Evolutionary conservation across 1,284 basidiomycete species (phyloP).

Genomic region (Leccinum fallax): DNA sequence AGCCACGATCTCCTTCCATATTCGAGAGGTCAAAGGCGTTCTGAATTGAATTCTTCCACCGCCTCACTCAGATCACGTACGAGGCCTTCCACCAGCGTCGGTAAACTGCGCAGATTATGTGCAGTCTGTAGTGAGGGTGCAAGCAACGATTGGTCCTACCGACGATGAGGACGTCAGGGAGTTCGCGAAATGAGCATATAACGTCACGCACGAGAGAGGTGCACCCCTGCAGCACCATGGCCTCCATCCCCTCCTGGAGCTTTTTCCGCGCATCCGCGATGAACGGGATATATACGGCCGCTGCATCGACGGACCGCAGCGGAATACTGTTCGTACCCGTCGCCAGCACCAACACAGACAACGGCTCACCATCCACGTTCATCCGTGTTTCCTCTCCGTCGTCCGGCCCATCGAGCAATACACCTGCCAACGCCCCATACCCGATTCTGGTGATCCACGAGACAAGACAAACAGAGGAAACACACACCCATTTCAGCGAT

Average conservation of each 20-base stretch:
- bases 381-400: background rate
- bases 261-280: constrained; percentile 70
- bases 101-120: constrained; percentile 86
- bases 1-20: constrained; percentile 78
- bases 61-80: constrained; percentile 83
- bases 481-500: constrained; percentile 83
- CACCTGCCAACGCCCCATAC: constrained; percentile 17
- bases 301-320: constrained; percentile 69
- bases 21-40: constrained; percentile 87
- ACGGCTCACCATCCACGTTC: constrained; percentile 11
- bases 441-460: background rate
- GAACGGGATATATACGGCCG: constrained; percentile 68
- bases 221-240: constrained; percentile 81
- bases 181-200: background rate
- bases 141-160: constrained; percentile 84
- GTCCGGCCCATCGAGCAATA: constrained; percentile 31
- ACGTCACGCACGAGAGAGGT: constrained; percentile 60
- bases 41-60: constrained; percentile 76
- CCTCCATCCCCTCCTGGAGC: constrained; percentile 85
- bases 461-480: background rate
- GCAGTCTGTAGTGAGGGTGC: constrained; percentile 94
- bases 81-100: constrained; percentile 80
- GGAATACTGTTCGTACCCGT: constrained; percentile 41
- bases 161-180: constrained; percentile 1
- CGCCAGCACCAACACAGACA: background rate